These are phyloP conservation scores for Eucalyptus tenuipes DNA, from an alignment of 345 rosid species.

Conservation along the genomic window DNA sequence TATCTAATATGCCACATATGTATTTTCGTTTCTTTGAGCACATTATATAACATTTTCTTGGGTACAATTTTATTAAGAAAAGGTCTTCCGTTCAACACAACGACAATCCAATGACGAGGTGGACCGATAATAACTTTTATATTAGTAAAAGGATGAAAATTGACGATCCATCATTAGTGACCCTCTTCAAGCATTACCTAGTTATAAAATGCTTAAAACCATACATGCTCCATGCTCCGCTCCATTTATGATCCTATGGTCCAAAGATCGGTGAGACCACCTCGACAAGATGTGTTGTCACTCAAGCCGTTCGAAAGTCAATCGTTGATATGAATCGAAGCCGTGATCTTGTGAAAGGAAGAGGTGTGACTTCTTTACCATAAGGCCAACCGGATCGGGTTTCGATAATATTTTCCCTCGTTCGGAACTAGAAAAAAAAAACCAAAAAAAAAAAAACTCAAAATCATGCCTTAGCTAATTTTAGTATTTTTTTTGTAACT, in stretches of 20 bases:
- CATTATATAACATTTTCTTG: not conserved
- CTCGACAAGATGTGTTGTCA: rapidly evolving
- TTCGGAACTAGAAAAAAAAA: no score
- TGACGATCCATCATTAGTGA: rapidly evolving
- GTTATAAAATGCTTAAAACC: no score
- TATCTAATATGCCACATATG: not conserved
- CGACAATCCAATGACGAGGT: rapidly evolving
- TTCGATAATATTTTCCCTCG: no score
- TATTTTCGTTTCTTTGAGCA: not conserved
- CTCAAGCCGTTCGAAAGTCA: rapidly evolving
- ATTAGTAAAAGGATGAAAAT: not conserved
- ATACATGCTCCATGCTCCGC: rapidly evolving
- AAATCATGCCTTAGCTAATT: not conserved
- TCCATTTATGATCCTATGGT: rapidly evolving
- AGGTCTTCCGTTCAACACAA: rapidly evolving
- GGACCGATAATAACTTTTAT: not conserved
- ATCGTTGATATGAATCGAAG: rapidly evolving
- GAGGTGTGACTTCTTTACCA: not conserved
- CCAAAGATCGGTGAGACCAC: rapidly evolving
- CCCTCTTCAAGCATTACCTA: not conserved
- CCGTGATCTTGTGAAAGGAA: not conserved
- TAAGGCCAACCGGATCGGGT: rapidly evolving
- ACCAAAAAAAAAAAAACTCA: not conserved
- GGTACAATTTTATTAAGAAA: not conserved
- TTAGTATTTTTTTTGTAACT: not conserved